Conservation (phyloP, 2,329 filamentous ascomycete genomes). For the Penicillium sp. region DNA sequence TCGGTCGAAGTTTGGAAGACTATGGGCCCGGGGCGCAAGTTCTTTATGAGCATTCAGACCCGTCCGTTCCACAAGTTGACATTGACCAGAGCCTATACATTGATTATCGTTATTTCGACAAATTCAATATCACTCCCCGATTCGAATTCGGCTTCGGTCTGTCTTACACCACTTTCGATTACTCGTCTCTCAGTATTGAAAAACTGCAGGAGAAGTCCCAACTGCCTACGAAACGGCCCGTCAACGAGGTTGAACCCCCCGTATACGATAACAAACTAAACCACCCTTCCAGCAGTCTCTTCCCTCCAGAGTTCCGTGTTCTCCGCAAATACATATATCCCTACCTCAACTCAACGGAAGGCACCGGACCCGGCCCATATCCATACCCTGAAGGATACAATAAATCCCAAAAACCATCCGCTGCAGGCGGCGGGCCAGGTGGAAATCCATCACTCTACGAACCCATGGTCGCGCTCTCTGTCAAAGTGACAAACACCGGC, state of each 20-base stretch:
- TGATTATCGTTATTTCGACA: constrained; percentile 89
- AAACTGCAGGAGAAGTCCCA: constrained; percentile 50
- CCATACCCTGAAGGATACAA: constrained; percentile 59
- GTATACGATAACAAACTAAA: constrained; percentile 58
- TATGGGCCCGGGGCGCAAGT: constrained; percentile 72
- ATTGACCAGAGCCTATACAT: constrained; percentile 82
- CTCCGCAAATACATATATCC: constrained; percentile 72
- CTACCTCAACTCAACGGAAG: constrained; percentile 58
- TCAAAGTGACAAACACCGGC: constrained; percentile 52
- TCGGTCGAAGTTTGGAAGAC: constrained; percentile 70
- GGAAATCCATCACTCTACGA: constrained; percentile 52
- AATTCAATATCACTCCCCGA: constrained; percentile 67
- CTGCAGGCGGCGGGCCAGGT: constrained; percentile 64
- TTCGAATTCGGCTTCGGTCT: constrained; percentile 87
- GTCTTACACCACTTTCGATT: constrained; percentile 72
- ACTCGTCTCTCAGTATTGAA: constrained; percentile 55
- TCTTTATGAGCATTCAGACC: constrained; percentile 65
- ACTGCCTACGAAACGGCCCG: constrained; percentile 46
- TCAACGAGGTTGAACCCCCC: constrained; percentile 49
- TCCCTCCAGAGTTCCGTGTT: constrained; percentile 60
- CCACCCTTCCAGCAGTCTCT: constrained; percentile 56
- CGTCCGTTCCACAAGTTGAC: constrained; percentile 71
- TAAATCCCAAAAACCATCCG: constrained; percentile 52
- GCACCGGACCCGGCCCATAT: constrained; percentile 46
- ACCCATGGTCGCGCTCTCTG: constrained; percentile 47